phyloP scores from a whole-genome alignment of 805 yeast genomes.

The Danielia oregonensis region DNA sequence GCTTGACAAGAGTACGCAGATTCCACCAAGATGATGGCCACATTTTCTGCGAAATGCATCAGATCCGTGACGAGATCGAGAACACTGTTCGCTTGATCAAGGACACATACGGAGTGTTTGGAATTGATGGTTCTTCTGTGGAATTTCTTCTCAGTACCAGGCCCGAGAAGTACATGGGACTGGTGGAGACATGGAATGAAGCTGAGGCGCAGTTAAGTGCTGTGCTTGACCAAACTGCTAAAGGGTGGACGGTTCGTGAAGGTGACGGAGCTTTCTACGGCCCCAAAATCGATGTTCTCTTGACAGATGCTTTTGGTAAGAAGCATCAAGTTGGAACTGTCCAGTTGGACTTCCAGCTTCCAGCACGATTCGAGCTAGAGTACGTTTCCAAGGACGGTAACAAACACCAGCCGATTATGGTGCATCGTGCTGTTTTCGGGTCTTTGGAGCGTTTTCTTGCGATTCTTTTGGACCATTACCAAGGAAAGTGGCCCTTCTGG shows the following conservation, averaged over 20 bases:
- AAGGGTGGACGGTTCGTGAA: constrained; percentile 67
- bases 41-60: constrained; percentile 80
- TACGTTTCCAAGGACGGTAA: constrained; percentile 54
- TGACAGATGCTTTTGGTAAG: constrained; percentile 76
- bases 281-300: constrained; percentile 86
- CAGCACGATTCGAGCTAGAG: constrained; percentile 72
- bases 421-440: constrained; percentile 94
- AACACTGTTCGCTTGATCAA: constrained; percentile 71
- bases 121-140: constrained; percentile 48
- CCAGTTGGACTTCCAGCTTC: constrained; percentile 93
- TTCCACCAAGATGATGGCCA: constrained; percentile 99
- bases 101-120: constrained; percentile 68
- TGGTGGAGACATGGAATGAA: constrained; percentile 67
- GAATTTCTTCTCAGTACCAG: constrained; percentile 75
- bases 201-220: constrained; percentile 69
- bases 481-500: constrained; percentile 98
- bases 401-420: constrained; percentile 78
- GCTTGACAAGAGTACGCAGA: constrained; percentile 87
- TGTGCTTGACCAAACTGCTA: constrained; percentile 48
- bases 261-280: constrained; percentile 99
- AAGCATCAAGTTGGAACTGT: constrained; percentile 93
- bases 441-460: constrained; percentile 93
- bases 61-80: constrained; percentile 69
- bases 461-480: constrained; percentile 80
- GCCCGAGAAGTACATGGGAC: constrained; percentile 81